Evolutionary conservation across 139 green algal genomes (phyloP).

Genomic region (Micractinium sp.): DNA sequence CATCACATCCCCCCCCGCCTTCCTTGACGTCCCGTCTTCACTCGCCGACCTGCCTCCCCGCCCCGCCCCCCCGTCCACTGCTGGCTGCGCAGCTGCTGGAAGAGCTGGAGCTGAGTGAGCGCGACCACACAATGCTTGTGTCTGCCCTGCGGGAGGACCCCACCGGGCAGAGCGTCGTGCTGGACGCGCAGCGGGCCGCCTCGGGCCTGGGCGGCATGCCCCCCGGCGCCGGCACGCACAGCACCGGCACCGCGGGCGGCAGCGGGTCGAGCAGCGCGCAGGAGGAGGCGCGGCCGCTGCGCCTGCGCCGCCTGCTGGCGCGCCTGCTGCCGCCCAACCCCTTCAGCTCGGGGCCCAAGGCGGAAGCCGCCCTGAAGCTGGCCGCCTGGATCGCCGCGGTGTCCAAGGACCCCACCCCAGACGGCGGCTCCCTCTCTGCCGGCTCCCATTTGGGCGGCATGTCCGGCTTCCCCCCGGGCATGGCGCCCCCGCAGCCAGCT

Average conservation of each 20-base stretch:
- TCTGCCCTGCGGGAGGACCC: not conserved
- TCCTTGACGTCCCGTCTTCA: too few species aligned
- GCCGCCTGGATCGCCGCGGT: constrained; percentile 9
- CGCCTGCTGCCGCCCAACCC: constrained; percentile 30
- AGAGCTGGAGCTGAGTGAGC: constrained; percentile 11
- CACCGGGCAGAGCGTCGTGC: not conserved
- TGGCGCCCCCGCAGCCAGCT: not conserved
- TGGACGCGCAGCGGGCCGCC: not conserved
- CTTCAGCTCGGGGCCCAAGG: constrained; percentile 16
- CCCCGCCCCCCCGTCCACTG: not conserved
- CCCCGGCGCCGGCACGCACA: not conserved
- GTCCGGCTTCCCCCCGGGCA: not conserved
- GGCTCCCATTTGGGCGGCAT: not conserved
- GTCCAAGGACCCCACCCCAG: not conserved
- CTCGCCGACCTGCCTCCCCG: too few species aligned
- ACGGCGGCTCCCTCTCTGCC: not conserved
- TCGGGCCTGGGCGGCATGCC: not conserved
- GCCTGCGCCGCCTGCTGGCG: constrained; percentile 26
- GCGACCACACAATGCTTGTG: not conserved
- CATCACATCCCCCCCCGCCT: too few species aligned
- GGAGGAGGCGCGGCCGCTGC: not conserved
- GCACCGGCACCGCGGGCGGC: not conserved
- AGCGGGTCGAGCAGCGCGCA: not conserved
- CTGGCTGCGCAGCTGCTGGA: not conserved
- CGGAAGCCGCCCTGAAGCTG: constrained; percentile 19